A percentile compares a stretch with the other conserved stretches of the same genome.
These are phyloP conservation scores for Aquilaria sinensis DNA, from an alignment of 345 rosid species.

Conservation along the genomic window DNA sequence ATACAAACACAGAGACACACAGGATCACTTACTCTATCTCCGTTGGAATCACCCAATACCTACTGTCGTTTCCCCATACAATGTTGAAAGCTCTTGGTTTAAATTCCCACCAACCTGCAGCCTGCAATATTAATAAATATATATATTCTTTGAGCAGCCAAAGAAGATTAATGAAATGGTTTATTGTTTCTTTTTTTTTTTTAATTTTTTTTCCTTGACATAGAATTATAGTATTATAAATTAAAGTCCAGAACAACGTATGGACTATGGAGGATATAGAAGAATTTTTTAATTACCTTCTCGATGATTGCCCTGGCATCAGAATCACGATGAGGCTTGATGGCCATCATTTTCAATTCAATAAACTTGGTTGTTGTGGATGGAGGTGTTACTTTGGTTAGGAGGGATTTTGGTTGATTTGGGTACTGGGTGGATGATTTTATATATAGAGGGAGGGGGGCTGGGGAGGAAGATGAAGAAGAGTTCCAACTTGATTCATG, in stretches of 20 bases:
- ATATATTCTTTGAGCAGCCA: not conserved
- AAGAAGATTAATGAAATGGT: no score
- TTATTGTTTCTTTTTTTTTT: no score
- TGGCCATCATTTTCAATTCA: not conserved
- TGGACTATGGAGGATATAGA: not conserved
- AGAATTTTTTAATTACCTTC: not conserved
- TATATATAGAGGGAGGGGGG: not conserved
- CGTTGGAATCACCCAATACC: conserved; percentile 4
- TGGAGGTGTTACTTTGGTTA: not conserved
- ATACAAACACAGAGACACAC: not conserved
- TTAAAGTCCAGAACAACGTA: not conserved
- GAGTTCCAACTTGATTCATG: not conserved
- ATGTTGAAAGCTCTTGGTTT: conserved; percentile 17
- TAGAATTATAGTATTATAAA: no score
- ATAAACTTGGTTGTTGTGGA: not conserved
- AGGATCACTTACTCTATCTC: not conserved
- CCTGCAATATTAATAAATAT: not conserved
- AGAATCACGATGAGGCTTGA: conserved; percentile 14
- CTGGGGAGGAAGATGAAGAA: not conserved
- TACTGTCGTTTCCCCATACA: conserved; percentile 16
- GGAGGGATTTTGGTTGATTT: not conserved
- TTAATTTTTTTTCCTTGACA: no score
- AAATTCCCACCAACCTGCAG: not conserved
- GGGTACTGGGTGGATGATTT: not conserved
- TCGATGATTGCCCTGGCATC: not conserved